Percentiles rank a stretch among this genome's conserved stretches.
These are phyloP conservation scores for Plasmodium fragile DNA, from an alignment of 169 alveolate genomes.

Conservation along the genomic window DNA sequence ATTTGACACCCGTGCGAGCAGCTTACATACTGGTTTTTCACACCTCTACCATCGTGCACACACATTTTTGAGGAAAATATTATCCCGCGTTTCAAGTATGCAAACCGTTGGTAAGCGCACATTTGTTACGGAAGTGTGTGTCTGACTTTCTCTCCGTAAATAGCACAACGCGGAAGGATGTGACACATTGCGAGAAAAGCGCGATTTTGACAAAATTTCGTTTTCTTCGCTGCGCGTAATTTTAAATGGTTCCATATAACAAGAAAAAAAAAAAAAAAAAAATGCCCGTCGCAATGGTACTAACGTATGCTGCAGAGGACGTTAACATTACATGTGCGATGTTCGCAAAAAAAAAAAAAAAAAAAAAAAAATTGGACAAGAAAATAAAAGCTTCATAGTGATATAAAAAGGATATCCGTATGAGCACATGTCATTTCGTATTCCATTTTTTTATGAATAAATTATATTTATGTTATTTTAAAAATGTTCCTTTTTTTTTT, in stretches of 20 bases:
- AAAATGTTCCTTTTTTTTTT: neutral
- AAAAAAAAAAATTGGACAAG: neutral
- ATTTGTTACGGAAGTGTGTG: neutral
- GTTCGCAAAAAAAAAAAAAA: neutral
- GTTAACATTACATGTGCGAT: neutral
- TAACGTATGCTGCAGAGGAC: neutral
- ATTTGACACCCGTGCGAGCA: neutral
- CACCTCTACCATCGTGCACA: conserved; percentile 2
- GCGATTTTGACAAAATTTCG: neutral
- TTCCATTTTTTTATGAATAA: neutral
- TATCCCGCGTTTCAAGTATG: neutral
- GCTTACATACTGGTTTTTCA: neutral
- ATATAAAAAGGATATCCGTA: neutral
- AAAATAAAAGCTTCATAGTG: neutral
- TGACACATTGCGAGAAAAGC: neutral
- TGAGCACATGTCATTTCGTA: neutral
- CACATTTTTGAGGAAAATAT: neutral
- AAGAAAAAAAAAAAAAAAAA: neutral
- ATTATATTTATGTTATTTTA: neutral
- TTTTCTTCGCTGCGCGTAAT: neutral
- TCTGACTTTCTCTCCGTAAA: neutral
- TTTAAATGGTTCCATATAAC: neutral
- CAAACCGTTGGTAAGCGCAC: neutral
- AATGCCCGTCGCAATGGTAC: neutral
- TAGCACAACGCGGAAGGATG: neutral